These are phyloP conservation scores for Carex pumila DNA, from an alignment of 176 grass and related monocot genomes.

Conservation along the genomic window DNA sequence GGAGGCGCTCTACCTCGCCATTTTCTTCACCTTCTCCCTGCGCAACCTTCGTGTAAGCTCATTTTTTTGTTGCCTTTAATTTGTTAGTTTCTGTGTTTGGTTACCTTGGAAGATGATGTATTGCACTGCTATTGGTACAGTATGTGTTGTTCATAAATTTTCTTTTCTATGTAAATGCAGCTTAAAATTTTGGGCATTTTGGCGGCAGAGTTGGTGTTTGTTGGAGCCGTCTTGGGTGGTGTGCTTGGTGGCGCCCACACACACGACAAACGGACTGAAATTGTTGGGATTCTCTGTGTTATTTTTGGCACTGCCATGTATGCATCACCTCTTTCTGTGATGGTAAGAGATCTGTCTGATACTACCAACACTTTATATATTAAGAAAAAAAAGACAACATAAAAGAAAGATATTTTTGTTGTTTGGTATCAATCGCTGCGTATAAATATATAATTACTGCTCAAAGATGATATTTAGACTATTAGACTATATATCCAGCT, in stretches of 20 bases:
- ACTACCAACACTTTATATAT: not conserved
- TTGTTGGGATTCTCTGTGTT: slow-evolving; percentile 54
- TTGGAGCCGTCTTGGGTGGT: slow-evolving; percentile 21
- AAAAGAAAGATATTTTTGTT: too few species aligned
- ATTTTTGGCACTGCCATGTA: slow-evolving; percentile 66
- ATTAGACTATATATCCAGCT: not conserved
- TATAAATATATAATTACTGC: too few species aligned
- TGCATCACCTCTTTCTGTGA: slow-evolving; percentile 46
- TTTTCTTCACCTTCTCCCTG: slow-evolving; percentile 39
- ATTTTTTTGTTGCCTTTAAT: not conserved
- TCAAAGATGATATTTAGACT: not conserved
- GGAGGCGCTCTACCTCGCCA: slow-evolving; percentile 46
- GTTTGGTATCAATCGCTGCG: too few species aligned
- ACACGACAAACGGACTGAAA: slow-evolving; percentile 33
- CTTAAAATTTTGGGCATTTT: slow-evolving; percentile 30
- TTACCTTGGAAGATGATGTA: not conserved
- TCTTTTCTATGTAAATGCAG: slow-evolving; percentile 21
- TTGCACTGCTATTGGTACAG: not conserved
- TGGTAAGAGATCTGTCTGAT: slow-evolving; percentile 34
- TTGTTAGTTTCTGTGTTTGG: not conserved
- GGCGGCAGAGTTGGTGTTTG: slow-evolving; percentile 28
- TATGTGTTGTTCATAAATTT: not conserved
- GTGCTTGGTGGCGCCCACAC: slow-evolving; percentile 37
- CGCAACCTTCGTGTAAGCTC: slow-evolving; percentile 27
- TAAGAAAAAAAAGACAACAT: not conserved